These are phyloP conservation scores for Phlyctochytrium planicorne DNA, from an alignment of 192 early-diverging fungal genomes.

Conservation along the genomic window DNA sequence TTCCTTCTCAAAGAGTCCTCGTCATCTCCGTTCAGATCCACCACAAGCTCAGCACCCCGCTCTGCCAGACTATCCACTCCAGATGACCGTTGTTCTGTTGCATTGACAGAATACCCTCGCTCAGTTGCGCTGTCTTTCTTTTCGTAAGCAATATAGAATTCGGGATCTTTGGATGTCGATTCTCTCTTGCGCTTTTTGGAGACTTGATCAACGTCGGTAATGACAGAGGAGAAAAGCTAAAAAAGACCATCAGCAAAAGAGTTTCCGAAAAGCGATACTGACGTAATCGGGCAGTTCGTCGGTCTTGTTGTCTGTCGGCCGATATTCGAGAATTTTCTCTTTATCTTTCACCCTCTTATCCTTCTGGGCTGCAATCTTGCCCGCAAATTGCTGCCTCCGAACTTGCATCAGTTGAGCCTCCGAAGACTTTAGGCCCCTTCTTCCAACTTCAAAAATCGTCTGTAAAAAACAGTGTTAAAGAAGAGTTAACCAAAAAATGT, in stretches of 20 bases:
- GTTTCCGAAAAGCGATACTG: too few relatives aligned
- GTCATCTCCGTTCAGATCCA: constrained; percentile 82
- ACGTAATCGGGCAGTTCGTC: too few relatives aligned
- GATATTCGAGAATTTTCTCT: too few relatives aligned
- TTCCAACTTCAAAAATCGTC: constrained; percentile 94
- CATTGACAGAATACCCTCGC: constrained; percentile 64
- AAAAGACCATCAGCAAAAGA: neutral
- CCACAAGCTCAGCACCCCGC: constrained; percentile 70
- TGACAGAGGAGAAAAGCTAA: neutral
- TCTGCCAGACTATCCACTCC: constrained; percentile 68
- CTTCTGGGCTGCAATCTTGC: constrained; percentile 59
- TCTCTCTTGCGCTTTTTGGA: constrained; percentile 29
- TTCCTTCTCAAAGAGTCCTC: constrained; percentile 59
- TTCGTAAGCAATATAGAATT: constrained; percentile 85
- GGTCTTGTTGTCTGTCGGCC: too few relatives aligned
- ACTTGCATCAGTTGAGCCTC: constrained; percentile 55
- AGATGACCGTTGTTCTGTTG: constrained; percentile 48
- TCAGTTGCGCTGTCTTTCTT: constrained; percentile 87
- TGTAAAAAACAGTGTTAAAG: constrained; percentile 28
- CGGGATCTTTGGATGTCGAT: constrained; percentile 61
- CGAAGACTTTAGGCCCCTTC: constrained; percentile 74
- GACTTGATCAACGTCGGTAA: neutral
- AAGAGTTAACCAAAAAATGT: constrained; percentile 14
- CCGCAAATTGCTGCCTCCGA: constrained; percentile 32
- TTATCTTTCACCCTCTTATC: constrained; percentile 23